Conservation (phyloP, 352 stramenopile species). For the Ochromonadaceae sp. region DNA sequence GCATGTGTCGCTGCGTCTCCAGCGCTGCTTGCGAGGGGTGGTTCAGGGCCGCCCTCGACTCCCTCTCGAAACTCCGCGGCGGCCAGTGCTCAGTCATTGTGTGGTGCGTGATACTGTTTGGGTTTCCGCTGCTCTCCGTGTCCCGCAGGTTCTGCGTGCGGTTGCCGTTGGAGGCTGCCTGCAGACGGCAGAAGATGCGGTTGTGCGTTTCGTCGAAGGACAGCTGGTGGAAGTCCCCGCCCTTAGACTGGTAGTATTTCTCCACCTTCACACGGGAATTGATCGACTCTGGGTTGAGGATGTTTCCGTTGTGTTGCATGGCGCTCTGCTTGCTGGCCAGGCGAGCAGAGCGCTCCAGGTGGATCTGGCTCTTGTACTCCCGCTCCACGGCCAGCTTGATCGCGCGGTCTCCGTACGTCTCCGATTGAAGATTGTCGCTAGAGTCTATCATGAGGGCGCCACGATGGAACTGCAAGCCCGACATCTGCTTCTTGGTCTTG, state of each 20-base stretch:
- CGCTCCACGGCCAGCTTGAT: neutral
- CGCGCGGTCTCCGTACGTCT: conserved; percentile 1
- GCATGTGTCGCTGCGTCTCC: neutral
- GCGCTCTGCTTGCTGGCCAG: neutral
- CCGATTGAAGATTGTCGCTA: neutral
- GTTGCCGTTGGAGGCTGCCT: neutral
- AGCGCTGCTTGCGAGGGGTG: conserved; percentile 7
- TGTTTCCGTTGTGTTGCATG: neutral
- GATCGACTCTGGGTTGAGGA: neutral
- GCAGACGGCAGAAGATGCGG: neutral
- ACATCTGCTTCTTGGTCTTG: neutral
- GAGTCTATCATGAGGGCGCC: conserved; percentile 10
- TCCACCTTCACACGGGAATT: neutral
- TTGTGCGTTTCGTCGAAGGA: conserved; percentile 16
- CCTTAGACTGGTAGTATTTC: neutral
- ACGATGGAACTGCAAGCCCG: neutral
- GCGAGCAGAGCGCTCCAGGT: neutral
- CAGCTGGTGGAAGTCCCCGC: neutral
- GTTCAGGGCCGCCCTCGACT: too few relatives aligned
- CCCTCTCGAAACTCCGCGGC: neutral
- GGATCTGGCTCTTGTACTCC: conserved; percentile 14
- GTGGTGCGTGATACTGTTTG: conserved; percentile 10
- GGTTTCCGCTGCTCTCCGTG: neutral
- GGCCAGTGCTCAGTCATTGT: conserved; percentile 9
- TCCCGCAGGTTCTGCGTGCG: conserved; percentile 5